These are phyloP conservation scores for Elongisporangium anandrum DNA, from an alignment of 352 stramenopile species.

Conservation along the genomic window DNA sequence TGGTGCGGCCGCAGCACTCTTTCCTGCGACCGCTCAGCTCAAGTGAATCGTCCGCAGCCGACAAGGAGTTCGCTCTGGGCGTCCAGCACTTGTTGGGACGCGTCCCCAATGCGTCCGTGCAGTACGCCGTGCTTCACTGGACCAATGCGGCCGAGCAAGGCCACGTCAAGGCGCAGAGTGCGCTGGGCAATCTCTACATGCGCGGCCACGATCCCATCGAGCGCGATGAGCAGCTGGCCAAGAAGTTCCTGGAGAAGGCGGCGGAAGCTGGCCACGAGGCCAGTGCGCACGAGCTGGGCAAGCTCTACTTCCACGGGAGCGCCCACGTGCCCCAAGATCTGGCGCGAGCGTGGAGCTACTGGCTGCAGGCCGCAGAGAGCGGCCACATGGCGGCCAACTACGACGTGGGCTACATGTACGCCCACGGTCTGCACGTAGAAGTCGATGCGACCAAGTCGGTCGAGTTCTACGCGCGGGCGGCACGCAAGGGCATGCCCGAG, in stretches of 20 bases:
- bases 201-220: constrained; percentile 44
- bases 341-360: constrained; percentile 53
- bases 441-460: constrained; percentile 53
- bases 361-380: constrained; percentile 43
- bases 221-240: constrained; percentile 38
- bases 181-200: constrained; percentile 68
- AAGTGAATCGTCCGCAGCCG: constrained; percentile 7
- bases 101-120: constrained; percentile 30
- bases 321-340: constrained; percentile 23
- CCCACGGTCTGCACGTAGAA: constrained; percentile 57
- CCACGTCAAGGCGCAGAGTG: constrained; percentile 68
- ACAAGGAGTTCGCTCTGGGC: constrained; percentile 55
- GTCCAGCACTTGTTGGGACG: constrained; percentile 58
- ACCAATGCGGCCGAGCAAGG: constrained; percentile 66
- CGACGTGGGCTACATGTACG: constrained; percentile 74
- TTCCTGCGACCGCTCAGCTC: neutral
- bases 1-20: neutral
- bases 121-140: constrained; percentile 69
- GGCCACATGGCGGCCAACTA: constrained; percentile 73
- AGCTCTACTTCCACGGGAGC: constrained; percentile 60
- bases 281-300: constrained; percentile 73
- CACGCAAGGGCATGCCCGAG: constrained; percentile 62
- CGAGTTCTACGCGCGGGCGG: constrained; percentile 51
- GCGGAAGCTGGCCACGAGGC: constrained; percentile 62
- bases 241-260: constrained; percentile 54